Evolutionary conservation across 495 filamentous ascomycete genomes (phyloP), one percentile per base, ranked within the genome.

Genomic region (Cercophora sp.): DNA sequence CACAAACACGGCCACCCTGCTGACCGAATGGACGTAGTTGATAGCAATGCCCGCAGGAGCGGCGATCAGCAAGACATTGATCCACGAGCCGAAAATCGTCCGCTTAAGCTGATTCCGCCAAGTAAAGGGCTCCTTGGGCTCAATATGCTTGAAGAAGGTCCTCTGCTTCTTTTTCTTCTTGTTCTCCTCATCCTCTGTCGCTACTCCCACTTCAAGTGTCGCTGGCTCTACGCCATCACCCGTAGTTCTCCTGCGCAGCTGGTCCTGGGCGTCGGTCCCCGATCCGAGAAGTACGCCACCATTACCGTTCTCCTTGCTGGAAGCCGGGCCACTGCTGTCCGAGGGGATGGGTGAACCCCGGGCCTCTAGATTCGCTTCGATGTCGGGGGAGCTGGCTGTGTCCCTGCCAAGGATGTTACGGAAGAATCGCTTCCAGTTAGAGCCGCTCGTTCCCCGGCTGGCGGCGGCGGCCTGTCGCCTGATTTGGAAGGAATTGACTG

Each of bases 1-100:
- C 25, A 86, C 78, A 61, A 94, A 95, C n/a, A 91, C 77, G 11
- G 70, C 76, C 22, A 85, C 70, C 3, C 73, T 72, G 51, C 77
- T 73, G 22, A 81, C 70, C 20, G 75, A 62, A 20, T 64, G 62
- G 13, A 81, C 72, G 61, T 81, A 87, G 57, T 86, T 77, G 47
- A 89, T 62, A 1, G 77, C 85, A 63, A 92, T 89, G 39, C 90
- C 90, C 11, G 80, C 80, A 4, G 90, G 90, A 6, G 85, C 89
- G 31, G 85, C 83, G 10, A 94, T 27, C 9, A 94, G 59, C 13
- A 96, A 67, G 10, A 95, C 57, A 61, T 96, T 96, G 58, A 95
- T 85, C 79, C 86, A 91, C 1, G 86, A 91, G 56, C 83, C 82
- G 56, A 94, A 79, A 4, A 96, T 44, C 0, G 87, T 88, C 11